Evolutionary conservation across 352 stramenopile genomes (phyloP).

Genomic region (Globisporangium echinulatum): DNA sequence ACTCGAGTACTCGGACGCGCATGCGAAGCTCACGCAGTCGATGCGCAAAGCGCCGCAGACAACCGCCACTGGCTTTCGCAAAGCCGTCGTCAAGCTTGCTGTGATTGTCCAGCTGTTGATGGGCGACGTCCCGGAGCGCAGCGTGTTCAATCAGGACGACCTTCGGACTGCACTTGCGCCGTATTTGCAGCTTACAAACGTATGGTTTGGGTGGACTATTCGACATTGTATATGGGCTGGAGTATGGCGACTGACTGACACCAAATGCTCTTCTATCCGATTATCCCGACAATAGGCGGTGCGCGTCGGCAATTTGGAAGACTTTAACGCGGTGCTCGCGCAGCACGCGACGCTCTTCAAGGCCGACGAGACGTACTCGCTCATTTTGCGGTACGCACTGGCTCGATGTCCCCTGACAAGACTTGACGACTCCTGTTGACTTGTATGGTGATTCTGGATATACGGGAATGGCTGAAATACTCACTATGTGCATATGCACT

Average conservation of each 20-base stretch:
- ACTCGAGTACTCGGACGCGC: conserved; percentile 97
- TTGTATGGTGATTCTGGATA: too few species aligned
- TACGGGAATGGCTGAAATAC: too few species aligned
- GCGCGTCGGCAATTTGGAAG: conserved; percentile 91
- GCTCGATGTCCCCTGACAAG: neutral
- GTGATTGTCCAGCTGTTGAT: conserved; percentile 97
- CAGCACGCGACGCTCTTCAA: conserved; percentile 86
- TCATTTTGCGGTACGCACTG: conserved; percentile 88
- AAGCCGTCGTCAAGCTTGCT: conserved; percentile 93
- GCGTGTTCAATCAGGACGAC: conserved; percentile 90
- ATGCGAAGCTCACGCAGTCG: conserved; percentile 94
- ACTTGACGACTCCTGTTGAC: neutral
- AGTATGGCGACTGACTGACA: too few species aligned
- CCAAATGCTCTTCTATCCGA: too few species aligned
- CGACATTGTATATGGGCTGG: too few species aligned
- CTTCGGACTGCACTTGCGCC: conserved; percentile 87
- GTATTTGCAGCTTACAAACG: conserved; percentile 95
- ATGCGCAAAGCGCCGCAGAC: conserved; percentile 95
- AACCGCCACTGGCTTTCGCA: conserved; percentile 94
- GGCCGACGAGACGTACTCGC: conserved; percentile 92
- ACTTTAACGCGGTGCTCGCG: conserved; percentile 91
- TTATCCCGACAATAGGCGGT: conserved; percentile 68
- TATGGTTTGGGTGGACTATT: conserved; percentile 17
- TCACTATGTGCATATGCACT: neutral
- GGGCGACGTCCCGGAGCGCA: conserved; percentile 95